These are phyloP conservation scores for Petunia hybrid DNA, from an alignment of 305 asterid species.

Conservation along the genomic window DNA sequence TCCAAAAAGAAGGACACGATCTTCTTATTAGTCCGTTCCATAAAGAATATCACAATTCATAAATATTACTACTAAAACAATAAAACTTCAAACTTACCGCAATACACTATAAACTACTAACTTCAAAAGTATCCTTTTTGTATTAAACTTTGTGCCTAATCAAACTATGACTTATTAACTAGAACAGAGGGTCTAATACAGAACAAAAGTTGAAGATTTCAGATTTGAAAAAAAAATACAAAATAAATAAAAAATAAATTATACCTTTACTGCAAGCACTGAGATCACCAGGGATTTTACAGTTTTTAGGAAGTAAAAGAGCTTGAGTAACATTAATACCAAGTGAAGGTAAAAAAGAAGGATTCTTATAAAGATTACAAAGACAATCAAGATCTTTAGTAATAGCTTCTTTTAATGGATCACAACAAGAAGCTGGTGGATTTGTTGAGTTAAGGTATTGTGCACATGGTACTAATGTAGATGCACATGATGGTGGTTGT, in stretches of 20 bases:
- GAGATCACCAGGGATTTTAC: slow-evolving; percentile 48
- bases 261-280: slow-evolving; percentile 45
- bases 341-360: neutral
- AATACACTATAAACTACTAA: no score
- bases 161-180: no score
- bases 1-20: no score
- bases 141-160: no score
- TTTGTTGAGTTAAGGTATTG: slow-evolving; percentile 49
- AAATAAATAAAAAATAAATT: neutral
- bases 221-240: neutral
- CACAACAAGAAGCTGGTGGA: slow-evolving; percentile 51
- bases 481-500: slow-evolving; percentile 34
- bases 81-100: no score
- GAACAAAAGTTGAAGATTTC: neutral
- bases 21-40: no score
- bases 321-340: slow-evolving; percentile 65
- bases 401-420: slow-evolving; percentile 47
- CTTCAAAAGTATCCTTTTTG: no score
- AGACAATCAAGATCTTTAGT: slow-evolving; percentile 57
- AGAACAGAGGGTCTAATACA: no score
- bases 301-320: slow-evolving; percentile 50
- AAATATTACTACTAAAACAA: no score
- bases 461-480: slow-evolving; percentile 44
- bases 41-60: no score
- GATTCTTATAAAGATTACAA: slow-evolving; percentile 50